Conservation (phyloP, 805 yeast genomes). For the Alloascoidea africana region DNA sequence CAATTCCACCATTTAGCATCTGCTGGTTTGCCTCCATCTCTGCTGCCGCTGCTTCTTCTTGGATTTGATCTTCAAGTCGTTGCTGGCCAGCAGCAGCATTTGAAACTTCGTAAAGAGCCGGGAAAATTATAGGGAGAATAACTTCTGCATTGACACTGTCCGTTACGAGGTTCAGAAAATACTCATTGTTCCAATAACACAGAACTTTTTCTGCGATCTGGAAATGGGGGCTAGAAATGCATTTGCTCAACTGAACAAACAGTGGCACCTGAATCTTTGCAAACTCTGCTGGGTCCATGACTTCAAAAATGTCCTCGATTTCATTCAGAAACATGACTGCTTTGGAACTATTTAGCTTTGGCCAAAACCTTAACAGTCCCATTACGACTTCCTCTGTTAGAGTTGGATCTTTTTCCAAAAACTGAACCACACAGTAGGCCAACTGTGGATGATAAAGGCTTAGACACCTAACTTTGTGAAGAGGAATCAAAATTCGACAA, state of each 20-base stretch:
- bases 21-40: too few relatives aligned
- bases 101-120: constrained; percentile 78
- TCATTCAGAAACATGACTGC: constrained; percentile 94
- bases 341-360: constrained; percentile 86
- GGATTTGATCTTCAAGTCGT: too few relatives aligned
- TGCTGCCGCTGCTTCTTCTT: too few relatives aligned
- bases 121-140: constrained; percentile 81
- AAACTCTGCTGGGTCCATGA: constrained; percentile 87
- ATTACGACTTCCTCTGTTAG: constrained; percentile 92
- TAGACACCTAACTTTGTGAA: constrained; percentile 82
- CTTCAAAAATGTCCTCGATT: constrained; percentile 92
- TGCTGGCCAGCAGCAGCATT: too few relatives aligned
- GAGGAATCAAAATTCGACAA: constrained; percentile 72
- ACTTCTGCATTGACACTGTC: constrained; percentile 84
- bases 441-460: constrained; percentile 91
- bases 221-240: constrained; percentile 90
- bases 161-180: constrained; percentile 75
- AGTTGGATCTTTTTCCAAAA: constrained; percentile 83
- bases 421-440: constrained; percentile 94
- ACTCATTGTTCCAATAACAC: constrained; percentile 90
- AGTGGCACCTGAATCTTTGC: constrained; percentile 83
- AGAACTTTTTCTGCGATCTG: constrained; percentile 94
- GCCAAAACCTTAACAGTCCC: constrained; percentile 93
- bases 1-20: too few relatives aligned
- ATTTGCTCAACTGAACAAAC: constrained; percentile 84